Conservation (phyloP, 306 rosid species). For the Oemleria cerasiformis region DNA sequence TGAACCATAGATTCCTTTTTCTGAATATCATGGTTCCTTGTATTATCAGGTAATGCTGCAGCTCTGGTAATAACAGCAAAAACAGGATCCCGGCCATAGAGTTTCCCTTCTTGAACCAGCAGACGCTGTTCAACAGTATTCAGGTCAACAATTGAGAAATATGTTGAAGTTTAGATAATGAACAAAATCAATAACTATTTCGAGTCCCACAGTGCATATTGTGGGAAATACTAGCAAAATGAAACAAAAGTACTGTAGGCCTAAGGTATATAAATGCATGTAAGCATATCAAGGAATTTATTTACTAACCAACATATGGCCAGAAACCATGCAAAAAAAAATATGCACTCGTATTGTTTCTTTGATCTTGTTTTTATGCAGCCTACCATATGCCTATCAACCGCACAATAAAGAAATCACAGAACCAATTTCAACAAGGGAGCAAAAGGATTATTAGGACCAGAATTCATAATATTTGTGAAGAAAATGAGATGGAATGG, state of each 20-base stretch:
- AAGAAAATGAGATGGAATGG: too few relatives aligned
- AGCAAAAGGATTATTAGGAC: too few relatives aligned
- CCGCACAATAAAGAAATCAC: too few relatives aligned
- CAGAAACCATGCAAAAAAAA: too few relatives aligned
- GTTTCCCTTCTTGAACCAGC: constrained; percentile 90
- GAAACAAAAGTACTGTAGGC: not conserved
- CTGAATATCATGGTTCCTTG: constrained; percentile 71
- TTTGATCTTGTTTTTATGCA: too few relatives aligned
- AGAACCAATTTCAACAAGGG: too few relatives aligned
- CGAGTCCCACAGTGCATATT: not conserved
- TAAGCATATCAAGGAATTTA: too few relatives aligned
- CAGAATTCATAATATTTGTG: too few relatives aligned
- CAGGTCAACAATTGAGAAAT: constrained; percentile 34
- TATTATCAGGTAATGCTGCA: constrained; percentile 71
- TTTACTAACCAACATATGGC: too few relatives aligned
- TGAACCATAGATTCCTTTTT: constrained; percentile 67
- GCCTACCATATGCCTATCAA: too few relatives aligned
- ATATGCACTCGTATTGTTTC: too few relatives aligned
- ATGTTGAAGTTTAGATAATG: not conserved
- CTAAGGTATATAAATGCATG: too few relatives aligned
- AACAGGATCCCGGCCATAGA: constrained; percentile 71
- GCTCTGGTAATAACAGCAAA: constrained; percentile 67
- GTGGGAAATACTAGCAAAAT: not conserved
- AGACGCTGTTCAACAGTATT: constrained; percentile 62
- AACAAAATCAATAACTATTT: not conserved